These are phyloP conservation scores for Sporothrix dimorphospora DNA, from an alignment of 2,329 filamentous ascomycete genomes.

Conservation along the genomic window DNA sequence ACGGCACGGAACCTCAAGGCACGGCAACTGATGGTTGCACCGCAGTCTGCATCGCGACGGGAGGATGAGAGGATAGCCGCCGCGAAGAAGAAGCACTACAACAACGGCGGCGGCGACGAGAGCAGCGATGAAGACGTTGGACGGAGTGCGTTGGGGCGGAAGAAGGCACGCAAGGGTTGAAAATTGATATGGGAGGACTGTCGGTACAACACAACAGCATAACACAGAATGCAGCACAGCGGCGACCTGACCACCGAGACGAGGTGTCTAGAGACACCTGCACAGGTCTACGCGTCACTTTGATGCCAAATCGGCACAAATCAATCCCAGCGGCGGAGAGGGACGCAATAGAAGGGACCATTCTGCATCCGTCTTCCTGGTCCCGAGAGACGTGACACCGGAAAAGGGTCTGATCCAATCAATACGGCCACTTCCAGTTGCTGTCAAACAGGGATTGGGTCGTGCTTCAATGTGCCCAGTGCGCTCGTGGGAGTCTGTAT, in stretches of 20 bases:
- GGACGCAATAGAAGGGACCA: no score
- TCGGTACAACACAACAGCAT: not conserved
- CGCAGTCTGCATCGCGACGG: not conserved
- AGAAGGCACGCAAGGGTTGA: constrained; percentile 28
- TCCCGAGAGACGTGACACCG: no score
- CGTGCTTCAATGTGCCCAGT: not conserved
- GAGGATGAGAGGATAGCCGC: not conserved
- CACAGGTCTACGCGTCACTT: no score
- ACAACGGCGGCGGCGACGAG: constrained; percentile 24
- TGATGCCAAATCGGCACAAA: no score
- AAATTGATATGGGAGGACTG: not conserved
- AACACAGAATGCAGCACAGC: not conserved
- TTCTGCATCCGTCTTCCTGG: no score
- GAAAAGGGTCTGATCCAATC: no score
- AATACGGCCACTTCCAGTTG: not conserved
- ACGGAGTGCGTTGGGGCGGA: constrained; percentile 38
- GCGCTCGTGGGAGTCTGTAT: not conserved
- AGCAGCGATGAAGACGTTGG: constrained; percentile 42
- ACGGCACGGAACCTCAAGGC: constrained; percentile 21
- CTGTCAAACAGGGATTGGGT: not conserved
- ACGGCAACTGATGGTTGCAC: constrained; percentile 30
- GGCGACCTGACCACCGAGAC: not conserved
- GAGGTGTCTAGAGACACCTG: no score
- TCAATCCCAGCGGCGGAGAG: no score
- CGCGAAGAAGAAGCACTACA: not conserved